Evolutionary conservation across 2,329 filamentous ascomycete species (phyloP).

Genomic region (Pseudopithomyces maydicus): DNA sequence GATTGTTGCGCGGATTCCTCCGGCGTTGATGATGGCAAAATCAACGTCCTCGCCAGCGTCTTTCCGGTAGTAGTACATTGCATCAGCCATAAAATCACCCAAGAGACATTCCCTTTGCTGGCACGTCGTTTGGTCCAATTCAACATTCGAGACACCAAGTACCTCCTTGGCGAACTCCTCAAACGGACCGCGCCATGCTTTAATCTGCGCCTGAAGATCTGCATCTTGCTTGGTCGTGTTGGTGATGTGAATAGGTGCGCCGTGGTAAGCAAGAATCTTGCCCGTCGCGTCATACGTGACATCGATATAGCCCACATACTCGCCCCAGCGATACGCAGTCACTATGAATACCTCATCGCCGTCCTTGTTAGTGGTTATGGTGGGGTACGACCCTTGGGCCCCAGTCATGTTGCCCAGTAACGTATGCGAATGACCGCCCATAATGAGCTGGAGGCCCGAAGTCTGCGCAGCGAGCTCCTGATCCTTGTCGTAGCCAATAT

Average conservation of each 20-base stretch:
- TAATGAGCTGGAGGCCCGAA: constrained; percentile 69
- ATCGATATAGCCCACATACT: constrained; percentile 71
- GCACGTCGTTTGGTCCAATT: constrained; percentile 65
- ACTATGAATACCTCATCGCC: constrained; percentile 72
- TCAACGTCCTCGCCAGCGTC: constrained; percentile 54
- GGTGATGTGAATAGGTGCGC: constrained; percentile 67
- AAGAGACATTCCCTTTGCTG: constrained; percentile 61
- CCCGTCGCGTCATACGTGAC: constrained; percentile 66
- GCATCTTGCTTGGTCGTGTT: constrained; percentile 64
- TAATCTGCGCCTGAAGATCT: constrained; percentile 62
- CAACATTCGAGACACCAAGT: constrained; percentile 60
- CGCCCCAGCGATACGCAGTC: constrained; percentile 70
- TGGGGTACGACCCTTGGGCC: constrained; percentile 66
- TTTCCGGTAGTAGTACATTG: constrained; percentile 65
- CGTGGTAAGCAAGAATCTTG: constrained; percentile 66
- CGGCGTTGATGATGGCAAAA: constrained; percentile 68
- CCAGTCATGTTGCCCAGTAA: constrained; percentile 64
- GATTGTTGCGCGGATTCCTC: constrained; percentile 68
- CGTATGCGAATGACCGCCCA: constrained; percentile 65
- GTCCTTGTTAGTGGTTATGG: constrained; percentile 63
- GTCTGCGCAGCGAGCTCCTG: constrained; percentile 64
- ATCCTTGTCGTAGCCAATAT: constrained; percentile 70
- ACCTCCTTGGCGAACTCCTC: constrained; percentile 63
- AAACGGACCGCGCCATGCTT: constrained; percentile 65
- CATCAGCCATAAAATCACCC: constrained; percentile 53